Conservation (phyloP, 2,329 filamentous ascomycete genomes). For the Dryadomyces quercivorus region DNA sequence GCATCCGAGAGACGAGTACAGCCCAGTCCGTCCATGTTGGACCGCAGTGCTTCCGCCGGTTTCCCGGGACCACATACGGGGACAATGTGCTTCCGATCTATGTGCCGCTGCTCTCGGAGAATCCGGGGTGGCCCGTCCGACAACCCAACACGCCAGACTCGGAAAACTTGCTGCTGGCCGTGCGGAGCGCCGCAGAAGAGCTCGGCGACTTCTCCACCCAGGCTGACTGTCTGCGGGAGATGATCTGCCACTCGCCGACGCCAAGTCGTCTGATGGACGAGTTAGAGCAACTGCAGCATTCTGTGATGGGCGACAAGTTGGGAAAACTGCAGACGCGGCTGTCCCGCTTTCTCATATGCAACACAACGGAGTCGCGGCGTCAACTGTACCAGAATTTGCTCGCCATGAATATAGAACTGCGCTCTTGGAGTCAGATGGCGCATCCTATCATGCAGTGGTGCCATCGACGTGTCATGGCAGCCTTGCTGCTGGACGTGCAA, state of each 20-base stretch:
- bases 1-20: too few species aligned
- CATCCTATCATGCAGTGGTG: background rate
- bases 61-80: too few species aligned
- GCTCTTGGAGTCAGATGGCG: background rate
- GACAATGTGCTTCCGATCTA: too few species aligned
- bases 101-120: background rate
- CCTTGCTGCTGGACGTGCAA: background rate
- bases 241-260: background rate
- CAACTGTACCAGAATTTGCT: background rate
- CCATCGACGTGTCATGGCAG: background rate
- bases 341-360: background rate
- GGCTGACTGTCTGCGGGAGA: background rate
- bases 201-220: background rate
- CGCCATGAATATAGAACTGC: background rate
- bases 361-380: background rate
- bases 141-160: background rate
- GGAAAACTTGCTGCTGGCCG: background rate
- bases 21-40: too few species aligned
- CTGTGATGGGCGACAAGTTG: background rate
- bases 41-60: too few species aligned
- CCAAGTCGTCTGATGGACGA: background rate
- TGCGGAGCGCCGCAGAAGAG: background rate
- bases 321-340: background rate
- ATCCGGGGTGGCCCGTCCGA: too few species aligned
- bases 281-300: background rate